phyloP scores from a whole-genome alignment of 148 eudicot genomes.

The Heliosperma pusillum region DNA sequence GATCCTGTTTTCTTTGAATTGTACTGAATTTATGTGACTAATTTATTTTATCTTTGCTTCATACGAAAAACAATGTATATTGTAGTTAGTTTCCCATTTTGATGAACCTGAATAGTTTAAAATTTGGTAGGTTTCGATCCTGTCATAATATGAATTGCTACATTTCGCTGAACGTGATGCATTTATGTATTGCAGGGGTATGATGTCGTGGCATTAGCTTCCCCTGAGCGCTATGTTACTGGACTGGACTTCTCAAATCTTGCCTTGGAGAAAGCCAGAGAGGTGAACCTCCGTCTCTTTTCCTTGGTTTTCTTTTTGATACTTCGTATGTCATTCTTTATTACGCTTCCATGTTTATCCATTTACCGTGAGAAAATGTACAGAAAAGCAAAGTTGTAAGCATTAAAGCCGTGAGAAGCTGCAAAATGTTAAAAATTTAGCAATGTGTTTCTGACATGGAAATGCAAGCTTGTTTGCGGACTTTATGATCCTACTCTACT shows the following conservation, averaged over 20 bases:
- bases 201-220: conserved; percentile 74
- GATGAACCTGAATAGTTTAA: background rate
- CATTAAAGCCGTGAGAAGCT: background rate
- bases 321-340: background rate
- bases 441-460: background rate
- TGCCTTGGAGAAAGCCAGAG: conserved; percentile 51
- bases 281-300: conserved; percentile 33
- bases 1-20: background rate
- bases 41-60: background rate
- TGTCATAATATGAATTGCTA: background rate
- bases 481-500: background rate
- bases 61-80: too few species aligned
- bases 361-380: background rate
- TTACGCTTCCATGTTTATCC: background rate
- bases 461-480: background rate
- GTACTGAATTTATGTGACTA: background rate
- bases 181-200: conserved; percentile 48
- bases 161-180: background rate
- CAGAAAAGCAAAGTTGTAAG: background rate
- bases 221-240: conserved; percentile 64
- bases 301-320: background rate
- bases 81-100: too few species aligned
- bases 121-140: conserved; percentile 2
- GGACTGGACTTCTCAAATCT: conserved; percentile 68
- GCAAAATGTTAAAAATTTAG: background rate